Base-by-base conservation (phyloP, 176 grass and related monocot species). In the Melocanna baccifera region DNA sequence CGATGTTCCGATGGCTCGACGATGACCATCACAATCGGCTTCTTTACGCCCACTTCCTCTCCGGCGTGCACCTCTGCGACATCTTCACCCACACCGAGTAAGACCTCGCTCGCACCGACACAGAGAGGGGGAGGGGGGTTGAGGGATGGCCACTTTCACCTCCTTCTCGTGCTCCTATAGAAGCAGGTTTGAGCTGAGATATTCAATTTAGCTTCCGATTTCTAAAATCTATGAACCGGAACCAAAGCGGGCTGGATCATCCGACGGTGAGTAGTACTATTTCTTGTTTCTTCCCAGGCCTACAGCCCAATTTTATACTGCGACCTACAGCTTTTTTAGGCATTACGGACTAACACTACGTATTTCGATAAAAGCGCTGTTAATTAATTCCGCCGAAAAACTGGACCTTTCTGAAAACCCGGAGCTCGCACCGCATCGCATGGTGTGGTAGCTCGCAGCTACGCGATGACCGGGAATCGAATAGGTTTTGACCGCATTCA, bases 401-500 rank as follows among this genome's bases (percentile, higher is more conserved):
- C 5, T 29, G 78, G 83, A 82, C 88, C 83, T 89, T 81, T 89
- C 83, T 53, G 77, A 45, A 77, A 69, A 71, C 65, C 83, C 88
- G 83, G 72, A 64, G 25, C 56, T 19, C 23, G 8, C 20, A 14
- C 10, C 36, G 0, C 7, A 2, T 11, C 55, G 55, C 55, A 37
- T 56, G 23, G 32, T 30, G 81, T 40, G 58, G 61, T 45, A 82
- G 86, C 80, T 83, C 71, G 79, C 86, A n/a, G 42, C 64, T 79
- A 57, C 75, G 58, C 58, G 32, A 63, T 63, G 77, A 81, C 83
- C 87, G 64, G 37, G 1, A 13, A 48, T 20, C 52, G 30, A 0
- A 6, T 82, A 82, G 72, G 72, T 56, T 86, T 90, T 90, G 88
- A 86, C 88, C 36, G 26, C 71, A 30, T 82, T 69, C 78, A 28